These are phyloP conservation scores for Entophlyctis helioformis DNA, from an alignment of 192 early-diverging fungal species.

Conservation along the genomic window DNA sequence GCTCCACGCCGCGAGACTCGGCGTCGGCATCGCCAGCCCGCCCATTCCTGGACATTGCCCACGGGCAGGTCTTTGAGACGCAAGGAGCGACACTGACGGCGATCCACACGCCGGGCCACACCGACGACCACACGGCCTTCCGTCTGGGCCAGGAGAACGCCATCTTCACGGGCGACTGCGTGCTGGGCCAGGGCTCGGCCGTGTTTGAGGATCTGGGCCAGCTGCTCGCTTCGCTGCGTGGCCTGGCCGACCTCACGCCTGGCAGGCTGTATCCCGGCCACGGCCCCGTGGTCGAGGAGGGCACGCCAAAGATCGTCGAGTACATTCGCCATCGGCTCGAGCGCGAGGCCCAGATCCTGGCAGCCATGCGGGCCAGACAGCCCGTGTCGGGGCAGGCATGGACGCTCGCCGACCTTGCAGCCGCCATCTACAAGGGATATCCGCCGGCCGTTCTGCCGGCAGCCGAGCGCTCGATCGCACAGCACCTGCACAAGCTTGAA, in stretches of 20 bases:
- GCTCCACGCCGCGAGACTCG: slow-evolving; percentile 1
- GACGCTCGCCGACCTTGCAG: not conserved
- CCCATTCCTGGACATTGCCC: slow-evolving; percentile 22
- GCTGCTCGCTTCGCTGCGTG: slow-evolving; percentile 56
- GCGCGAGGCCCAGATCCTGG: slow-evolving; percentile 61
- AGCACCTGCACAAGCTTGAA: slow-evolving; percentile 4
- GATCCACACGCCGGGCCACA: slow-evolving; percentile 75
- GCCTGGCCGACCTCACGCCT: slow-evolving; percentile 27
- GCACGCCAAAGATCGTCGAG: slow-evolving; percentile 43
- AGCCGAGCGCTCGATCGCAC: not conserved
- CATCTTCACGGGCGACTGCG: slow-evolving; percentile 69
- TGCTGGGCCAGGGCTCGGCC: slow-evolving; percentile 73
- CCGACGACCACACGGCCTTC: slow-evolving; percentile 64
- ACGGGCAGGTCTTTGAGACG: slow-evolving; percentile 48
- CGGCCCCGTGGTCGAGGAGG: slow-evolving; percentile 61
- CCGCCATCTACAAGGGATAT: not conserved
- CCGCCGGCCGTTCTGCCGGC: not conserved
- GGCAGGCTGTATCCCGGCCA: slow-evolving; percentile 56
- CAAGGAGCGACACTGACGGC: no score
- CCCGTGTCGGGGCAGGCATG: not conserved
- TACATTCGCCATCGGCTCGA: slow-evolving; percentile 68
- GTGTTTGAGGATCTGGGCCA: slow-evolving; percentile 61
- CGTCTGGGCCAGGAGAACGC: slow-evolving; percentile 47
- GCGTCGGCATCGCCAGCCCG: no score
- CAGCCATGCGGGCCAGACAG: no score